These are phyloP conservation scores for Candida gorgasii DNA, from an alignment of 805 yeast species.

Conservation along the genomic window DNA sequence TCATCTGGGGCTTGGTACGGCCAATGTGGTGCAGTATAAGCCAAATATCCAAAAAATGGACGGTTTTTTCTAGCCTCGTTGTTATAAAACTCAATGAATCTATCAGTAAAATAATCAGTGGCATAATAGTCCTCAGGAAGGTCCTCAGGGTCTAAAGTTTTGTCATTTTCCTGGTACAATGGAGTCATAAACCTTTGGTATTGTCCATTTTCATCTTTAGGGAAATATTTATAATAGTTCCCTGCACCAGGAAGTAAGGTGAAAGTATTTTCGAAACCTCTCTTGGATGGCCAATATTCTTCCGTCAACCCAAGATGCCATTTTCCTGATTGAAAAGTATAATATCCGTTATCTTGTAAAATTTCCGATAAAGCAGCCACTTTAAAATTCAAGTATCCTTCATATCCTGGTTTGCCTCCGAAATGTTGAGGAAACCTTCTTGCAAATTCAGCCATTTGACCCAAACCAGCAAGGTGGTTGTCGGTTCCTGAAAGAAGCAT, in stretches of 20 bases:
- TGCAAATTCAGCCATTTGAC: conserved; percentile 56
- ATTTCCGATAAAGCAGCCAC: conserved; percentile 58
- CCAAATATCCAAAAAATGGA: conserved; percentile 56
- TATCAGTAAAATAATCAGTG: conserved; percentile 46
- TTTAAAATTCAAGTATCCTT: conserved; percentile 51
- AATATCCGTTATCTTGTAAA: conserved; percentile 46
- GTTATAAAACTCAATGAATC: conserved; percentile 38
- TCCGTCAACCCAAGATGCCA: conserved; percentile 58
- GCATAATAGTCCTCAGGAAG: conserved; percentile 51
- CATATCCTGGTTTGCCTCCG: conserved; percentile 53
- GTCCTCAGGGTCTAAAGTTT: conserved; percentile 33
- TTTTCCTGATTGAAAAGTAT: conserved; percentile 57
- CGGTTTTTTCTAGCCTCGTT: conserved; percentile 33
- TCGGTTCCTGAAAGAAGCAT: conserved; percentile 63
- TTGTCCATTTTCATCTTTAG: conserved; percentile 29
- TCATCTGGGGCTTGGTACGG: conserved; percentile 61
- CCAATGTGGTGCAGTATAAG: conserved; percentile 70
- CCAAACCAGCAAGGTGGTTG: conserved; percentile 60
- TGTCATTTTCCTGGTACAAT: conserved; percentile 41
- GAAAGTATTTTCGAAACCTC: conserved; percentile 54
- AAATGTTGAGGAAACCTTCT: conserved; percentile 37
- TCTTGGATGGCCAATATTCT: conserved; percentile 48
- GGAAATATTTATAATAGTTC: conserved; percentile 52
- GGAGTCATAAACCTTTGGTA: conserved; percentile 38
- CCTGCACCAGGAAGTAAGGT: conserved; percentile 58